Base-by-base conservation (phyloP, 108 stramenopile genomes). In the Chaetoceros tenuissimus region DNA sequence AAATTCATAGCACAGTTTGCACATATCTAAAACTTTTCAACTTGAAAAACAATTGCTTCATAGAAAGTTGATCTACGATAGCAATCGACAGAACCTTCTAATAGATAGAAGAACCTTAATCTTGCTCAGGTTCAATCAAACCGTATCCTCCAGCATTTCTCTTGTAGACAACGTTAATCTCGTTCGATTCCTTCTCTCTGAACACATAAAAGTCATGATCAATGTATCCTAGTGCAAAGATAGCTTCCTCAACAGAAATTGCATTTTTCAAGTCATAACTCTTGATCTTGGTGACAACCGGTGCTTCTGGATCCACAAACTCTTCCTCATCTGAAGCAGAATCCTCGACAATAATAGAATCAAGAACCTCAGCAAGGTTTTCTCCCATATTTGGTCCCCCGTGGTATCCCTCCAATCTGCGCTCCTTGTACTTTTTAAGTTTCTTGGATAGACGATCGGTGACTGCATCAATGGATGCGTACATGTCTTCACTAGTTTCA, bases 121-220 rank as follows among this genome's bases (percentile, higher is more conserved):
- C 62, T 60, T 70, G 53, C 59, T 73, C 64, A 53, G 85, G 82
- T 52, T 90, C 81, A 50, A 94, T 82, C 34, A 86, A 71, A 31
- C 92, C 92, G 45, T 89, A 69, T 18, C 92, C 92, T 44, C 92
- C 92, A 51, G 80, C 87, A 60, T 94, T 87, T 64, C 94, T 74
- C 75, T 92, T 91, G 82, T 94, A 94, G 16, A 94, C 84, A 24
- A 94, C 86, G 55, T 69, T 84, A 3, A 88, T 59, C 52, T 87
- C 77, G 48, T 70, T 72, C n/a, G 83, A 71, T 53, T 87, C 85
- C 44, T 84, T 84, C 54, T 89, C 78, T 17, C 77, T 70, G 73
- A 87, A 94, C 19, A 92, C 84, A 57, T 89, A 94, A 61, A 94
- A 94, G 64, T 94, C 94, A 55, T 94, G 94, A 59, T 94, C 94